Evolutionary conservation across 1,284 basidiomycete genomes (phyloP).

Genomic region (Ustilago loliicola): DNA sequence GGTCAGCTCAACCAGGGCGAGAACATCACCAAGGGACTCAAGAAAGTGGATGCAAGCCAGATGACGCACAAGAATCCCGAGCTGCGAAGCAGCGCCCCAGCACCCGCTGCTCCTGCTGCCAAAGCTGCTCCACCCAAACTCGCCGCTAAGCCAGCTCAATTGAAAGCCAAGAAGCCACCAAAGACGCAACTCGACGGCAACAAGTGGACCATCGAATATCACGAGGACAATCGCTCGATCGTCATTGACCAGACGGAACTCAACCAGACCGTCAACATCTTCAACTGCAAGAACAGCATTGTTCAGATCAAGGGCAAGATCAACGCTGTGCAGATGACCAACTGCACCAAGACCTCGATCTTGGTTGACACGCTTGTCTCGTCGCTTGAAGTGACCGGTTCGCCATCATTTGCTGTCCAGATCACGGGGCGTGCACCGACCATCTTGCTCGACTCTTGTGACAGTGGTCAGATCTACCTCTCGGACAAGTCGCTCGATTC

Average conservation of each 20-base stretch:
- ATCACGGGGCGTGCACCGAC: conserved; percentile 91
- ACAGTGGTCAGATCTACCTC: conserved; percentile 94
- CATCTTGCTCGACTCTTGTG: conserved; percentile 92
- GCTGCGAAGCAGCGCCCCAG: conserved; percentile 74
- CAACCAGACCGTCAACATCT: conserved; percentile 89
- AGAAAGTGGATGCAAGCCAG: conserved; percentile 93
- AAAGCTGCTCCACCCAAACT: conserved; percentile 58
- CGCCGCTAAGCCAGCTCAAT: conserved; percentile 55
- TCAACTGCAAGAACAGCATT: conserved; percentile 89
- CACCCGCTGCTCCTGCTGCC: conserved; percentile 9
- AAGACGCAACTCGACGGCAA: conserved; percentile 90
- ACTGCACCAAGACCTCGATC: conserved; percentile 86
- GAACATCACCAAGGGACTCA: conserved; percentile 87
- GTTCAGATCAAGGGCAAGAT: conserved; percentile 92
- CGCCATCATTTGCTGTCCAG: conserved; percentile 92
- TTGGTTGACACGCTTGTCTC: conserved; percentile 93
- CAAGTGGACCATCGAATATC: conserved; percentile 95
- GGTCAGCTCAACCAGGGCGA: conserved; percentile 91
- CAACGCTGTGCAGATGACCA: conserved; percentile 86
- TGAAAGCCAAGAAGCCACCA: conserved; percentile 83
- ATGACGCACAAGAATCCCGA: conserved; percentile 99
- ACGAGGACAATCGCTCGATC: conserved; percentile 84
- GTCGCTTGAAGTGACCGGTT: conserved; percentile 86
- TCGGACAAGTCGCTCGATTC: conserved; percentile 82
- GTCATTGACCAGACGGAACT: conserved; percentile 84